Conservation (phyloP, 768 basidiomycete species). For the Auriculariales sp. region DNA sequence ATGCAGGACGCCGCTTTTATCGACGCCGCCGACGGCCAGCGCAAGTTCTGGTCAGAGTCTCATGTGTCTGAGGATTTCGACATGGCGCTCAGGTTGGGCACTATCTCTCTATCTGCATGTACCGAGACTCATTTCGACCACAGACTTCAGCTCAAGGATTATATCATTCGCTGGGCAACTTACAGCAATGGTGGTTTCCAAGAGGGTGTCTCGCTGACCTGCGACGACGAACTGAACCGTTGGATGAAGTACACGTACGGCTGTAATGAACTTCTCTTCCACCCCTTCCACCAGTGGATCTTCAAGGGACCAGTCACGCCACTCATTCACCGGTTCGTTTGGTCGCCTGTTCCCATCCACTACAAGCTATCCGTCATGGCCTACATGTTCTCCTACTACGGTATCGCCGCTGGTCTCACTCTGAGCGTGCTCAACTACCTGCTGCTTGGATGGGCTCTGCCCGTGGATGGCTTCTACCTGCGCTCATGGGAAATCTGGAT, state of each 20-base stretch:
- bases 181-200: slow-evolving; percentile 22
- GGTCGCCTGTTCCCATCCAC: slow-evolving; percentile 31
- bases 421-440: slow-evolving; percentile 61
- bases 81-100: slow-evolving; percentile 61
- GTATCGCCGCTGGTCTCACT: slow-evolving; percentile 53
- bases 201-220: slow-evolving; percentile 23
- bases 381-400: slow-evolving; percentile 27
- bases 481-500: slow-evolving; percentile 73
- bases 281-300: slow-evolving; percentile 19
- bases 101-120: no score
- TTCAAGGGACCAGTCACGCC: slow-evolving; percentile 20
- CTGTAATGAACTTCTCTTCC: slow-evolving; percentile 20
- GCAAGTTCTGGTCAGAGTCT: slow-evolving; percentile 70
- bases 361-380: slow-evolving; percentile 38
- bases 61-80: slow-evolving; percentile 80
- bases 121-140: no score
- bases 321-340: slow-evolving; percentile 17
- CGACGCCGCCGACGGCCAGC: slow-evolving; percentile 46
- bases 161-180: slow-evolving; percentile 19
- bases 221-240: slow-evolving; percentile 23
- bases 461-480: slow-evolving; percentile 63
- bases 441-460: slow-evolving; percentile 56
- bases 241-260: slow-evolving; percentile 19
- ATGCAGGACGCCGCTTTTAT: slow-evolving; percentile 47
- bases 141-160: slow-evolving; percentile 23